Percentiles rank a stretch among this genome's conserved stretches.
These are phyloP conservation scores for Fraxinus velutina DNA, from an alignment of 305 asterid genomes.

Conservation along the genomic window DNA sequence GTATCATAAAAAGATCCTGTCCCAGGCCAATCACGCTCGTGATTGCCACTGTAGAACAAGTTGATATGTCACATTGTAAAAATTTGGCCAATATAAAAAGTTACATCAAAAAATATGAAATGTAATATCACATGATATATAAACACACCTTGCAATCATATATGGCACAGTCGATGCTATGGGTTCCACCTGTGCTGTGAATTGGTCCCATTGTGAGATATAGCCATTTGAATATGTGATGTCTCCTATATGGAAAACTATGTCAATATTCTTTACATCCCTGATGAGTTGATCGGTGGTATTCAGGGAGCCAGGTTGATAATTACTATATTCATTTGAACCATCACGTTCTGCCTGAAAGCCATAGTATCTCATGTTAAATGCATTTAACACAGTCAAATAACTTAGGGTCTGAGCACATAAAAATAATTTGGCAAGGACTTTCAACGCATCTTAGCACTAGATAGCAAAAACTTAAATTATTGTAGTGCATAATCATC, in stretches of 20 bases:
- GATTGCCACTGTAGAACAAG: conserved; percentile 43
- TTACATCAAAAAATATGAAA: background rate
- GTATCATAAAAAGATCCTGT: conserved; percentile 46
- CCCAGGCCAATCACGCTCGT: conserved; percentile 55
- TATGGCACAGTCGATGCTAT: conserved; percentile 48
- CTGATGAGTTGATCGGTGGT: conserved; percentile 44
- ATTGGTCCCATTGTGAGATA: conserved; percentile 64
- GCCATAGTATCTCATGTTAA: background rate
- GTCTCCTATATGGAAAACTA: conserved; percentile 62
- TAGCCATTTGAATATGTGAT: conserved; percentile 56
- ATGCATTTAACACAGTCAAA: background rate
- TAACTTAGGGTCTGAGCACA: background rate
- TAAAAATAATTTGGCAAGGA: background rate
- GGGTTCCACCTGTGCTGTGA: conserved; percentile 55
- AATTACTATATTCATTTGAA: conserved; percentile 46
- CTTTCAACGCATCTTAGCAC: background rate
- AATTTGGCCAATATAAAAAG: background rate
- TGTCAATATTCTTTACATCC: conserved; percentile 42
- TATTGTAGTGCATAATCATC: background rate
- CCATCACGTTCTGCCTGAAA: conserved; percentile 48
- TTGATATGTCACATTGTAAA: background rate
- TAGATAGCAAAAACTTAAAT: background rate
- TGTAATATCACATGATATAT: background rate
- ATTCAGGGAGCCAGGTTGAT: conserved; percentile 50
- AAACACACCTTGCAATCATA: conserved; percentile 52